Evolutionary conservation across 805 yeast species (phyloP), one percentile per base, ranked within the genome.

Genomic region (Kluyveromyces starmeri): DNA sequence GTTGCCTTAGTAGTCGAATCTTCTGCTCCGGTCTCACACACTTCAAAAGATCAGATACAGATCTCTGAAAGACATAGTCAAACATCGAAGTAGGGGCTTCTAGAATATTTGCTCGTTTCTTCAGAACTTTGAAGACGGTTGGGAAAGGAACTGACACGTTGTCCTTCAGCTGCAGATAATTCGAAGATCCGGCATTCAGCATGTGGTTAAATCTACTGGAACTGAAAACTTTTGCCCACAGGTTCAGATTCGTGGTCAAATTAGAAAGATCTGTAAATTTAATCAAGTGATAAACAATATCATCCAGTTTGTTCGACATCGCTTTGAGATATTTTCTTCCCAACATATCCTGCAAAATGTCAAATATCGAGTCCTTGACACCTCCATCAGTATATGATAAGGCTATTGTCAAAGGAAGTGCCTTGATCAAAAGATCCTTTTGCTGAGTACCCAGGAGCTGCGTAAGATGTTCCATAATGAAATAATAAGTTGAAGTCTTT

Each of bases 351-450:
- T 29, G 24, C 16, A 28, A 29, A 10, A 39, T 34, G 9, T 35
- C 43, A 16, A 42, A 34, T 9, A 51, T 39, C 2, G 20, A 10
- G 7, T 36, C 39, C 1, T 37, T 38, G 4, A 37, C 26, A 12
- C 47, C 48, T 11, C 42, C 32, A 4, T 32, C 28, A 4, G 37
- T 21, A 32, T 38, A 44, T 1, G 57, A 36, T 4, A 52, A 32
- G 2, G 54, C 48, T 7, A 51, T 29, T 2, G 43, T 27, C 18
- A 43, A 24, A 21, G 46, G 45, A 17, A 42, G 40, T 22, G 43
- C 27, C 4, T 41, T 35, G 4, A 20, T 20, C 7, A 53, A 33
- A 10, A 49, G 36, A 11, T 34, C 41, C 7, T 35, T 22, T 18
- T 38, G 44, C 22, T 30, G 34, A 18, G 36, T 33, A 7, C 28